Evolutionary conservation across 1,139 yeast genomes (phyloP), one percentile per base, ranked within the genome.

Genomic region (Trichomonascaceae sp.): DNA sequence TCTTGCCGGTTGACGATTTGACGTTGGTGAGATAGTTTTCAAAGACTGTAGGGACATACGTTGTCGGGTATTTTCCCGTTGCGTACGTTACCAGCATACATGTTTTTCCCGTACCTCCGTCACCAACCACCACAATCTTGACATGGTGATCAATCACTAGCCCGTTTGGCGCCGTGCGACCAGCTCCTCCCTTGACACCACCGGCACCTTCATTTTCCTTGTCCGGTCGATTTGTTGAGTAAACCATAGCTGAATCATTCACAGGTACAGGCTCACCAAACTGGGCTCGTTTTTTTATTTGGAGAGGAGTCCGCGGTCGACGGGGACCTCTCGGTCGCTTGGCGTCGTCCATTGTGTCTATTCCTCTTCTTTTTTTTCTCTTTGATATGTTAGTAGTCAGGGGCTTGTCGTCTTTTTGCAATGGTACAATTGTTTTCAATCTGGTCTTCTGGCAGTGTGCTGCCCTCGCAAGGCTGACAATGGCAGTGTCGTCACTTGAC

Each of bases 51-150:
- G 96, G 95, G n/a, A 80, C 85, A 50, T 81, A 81, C 9, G 71
- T 67, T 27, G 54, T 57, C 2, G 95, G 95, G 50, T 79, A 81
- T 43, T 69, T 66, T 17, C 85, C 85, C 44, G 77, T 75, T 3
- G 87, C 72, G 51, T 81, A 89, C n/a, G 87, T 71, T 20, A 80
- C 78, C 39, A 87, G 59, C 41, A 87, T 59, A 45, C 93, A 80
- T 0, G 97, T 87, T 56, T 87, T 87, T 22, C 97, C 97, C 52
- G 94, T 81, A 11, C 92, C 93, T 45, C 93, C 93, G 54, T 87
- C 97, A 3, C 97, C 97, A 4, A 87, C 94, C 34, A 52, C 45
- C 16, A 84, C 87, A 15, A 85, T 89, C 38, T 51, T 51, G 20
- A 50, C 43, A 30, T 50, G 47, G 32, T 45, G 40, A 36, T 48